Base-by-base conservation (phyloP, 768 basidiomycete species). In the Leccinum boreale region DNA sequence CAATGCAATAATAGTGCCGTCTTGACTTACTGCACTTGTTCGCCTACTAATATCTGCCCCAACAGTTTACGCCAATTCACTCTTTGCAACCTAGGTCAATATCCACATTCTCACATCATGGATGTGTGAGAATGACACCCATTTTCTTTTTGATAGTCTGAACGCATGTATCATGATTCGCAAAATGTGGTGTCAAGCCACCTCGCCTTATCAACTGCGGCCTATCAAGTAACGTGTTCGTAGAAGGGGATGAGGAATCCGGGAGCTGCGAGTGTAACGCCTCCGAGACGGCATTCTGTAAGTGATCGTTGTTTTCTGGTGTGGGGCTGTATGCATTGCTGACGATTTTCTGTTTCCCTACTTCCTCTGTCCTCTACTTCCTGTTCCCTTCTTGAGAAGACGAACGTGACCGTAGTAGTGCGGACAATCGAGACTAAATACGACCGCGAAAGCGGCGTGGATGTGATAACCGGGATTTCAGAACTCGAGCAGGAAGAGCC, bases 31-130 rank as follows among this genome's bases (percentile, higher is more conserved):
- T 5, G 3, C 21, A 15, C 28, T 29, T 49, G 48, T 9, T 29
- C 24, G 47, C 21, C 29, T 29, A 29, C 5, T 15, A 10, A 7
- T 28, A 28, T 28, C 28, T 28, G 28, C 19, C 17, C 17, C 7
- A 17, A 3, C 31, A 68, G 67, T 69, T 12, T 63, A 70, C 8
- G 67, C 67, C 31, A 70, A 70, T 23, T 70, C 63, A 19, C 50
- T 69, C 11, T 55, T 69, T 42, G 68, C 67, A 19, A 69, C 59
- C 66, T 69, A 53, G 4, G 68, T 56, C 19, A 44, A 4, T 44
- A 29, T 11, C 26, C 3, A 9, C 55, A 11, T 24, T 15, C 14
- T 39, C 9, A 24, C 23, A 36, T 17, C 19, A 35, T 4, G 2
- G 4, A 8, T 12, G 35, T 26, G 10, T 2, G 8, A 46, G 7